phyloP scores from a whole-genome alignment of 495 filamentous ascomycete genomes.

The Penicillium cinerascens region DNA sequence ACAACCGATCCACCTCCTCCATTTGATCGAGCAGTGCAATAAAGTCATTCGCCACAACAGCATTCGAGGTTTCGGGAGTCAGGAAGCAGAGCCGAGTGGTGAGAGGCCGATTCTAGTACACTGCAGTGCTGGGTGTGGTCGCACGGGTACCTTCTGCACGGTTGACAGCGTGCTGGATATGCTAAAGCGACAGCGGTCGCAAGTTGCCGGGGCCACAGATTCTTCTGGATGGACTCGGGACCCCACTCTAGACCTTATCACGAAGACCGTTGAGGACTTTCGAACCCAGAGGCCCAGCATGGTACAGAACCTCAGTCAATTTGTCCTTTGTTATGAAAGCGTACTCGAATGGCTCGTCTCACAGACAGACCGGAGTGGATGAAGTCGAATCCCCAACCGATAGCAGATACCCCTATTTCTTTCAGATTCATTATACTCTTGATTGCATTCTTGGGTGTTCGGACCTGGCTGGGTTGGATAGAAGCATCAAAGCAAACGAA shows the following conservation, averaged over 20 bases:
- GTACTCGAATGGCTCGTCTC: conserved; percentile 80
- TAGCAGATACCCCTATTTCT: conserved; percentile 10
- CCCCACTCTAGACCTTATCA: conserved; percentile 70
- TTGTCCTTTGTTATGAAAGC: conserved; percentile 94
- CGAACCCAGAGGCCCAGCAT: conserved; percentile 85
- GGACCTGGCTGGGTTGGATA: not conserved
- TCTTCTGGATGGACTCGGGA: conserved; percentile 36
- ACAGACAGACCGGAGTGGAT: conserved; percentile 30
- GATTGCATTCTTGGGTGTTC: conserved; percentile 9
- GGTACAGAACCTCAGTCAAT: conserved; percentile 95
- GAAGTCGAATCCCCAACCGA: conserved; percentile 3
- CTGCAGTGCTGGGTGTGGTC: conserved; percentile 91
- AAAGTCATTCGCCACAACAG: conserved; percentile 38
- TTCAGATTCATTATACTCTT: not conserved
- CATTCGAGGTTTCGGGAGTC: conserved; percentile 28
- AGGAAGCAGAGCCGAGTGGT: conserved; percentile 54
- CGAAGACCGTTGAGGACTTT: conserved; percentile 85
- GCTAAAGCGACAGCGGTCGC: conserved; percentile 71
- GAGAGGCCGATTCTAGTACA: conserved; percentile 82
- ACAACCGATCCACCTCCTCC: conserved; percentile 78
- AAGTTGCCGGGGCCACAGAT: conserved; percentile 1
- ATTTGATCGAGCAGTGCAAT: conserved; percentile 82
- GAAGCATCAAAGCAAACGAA: not conserved
- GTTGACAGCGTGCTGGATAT: conserved; percentile 93
- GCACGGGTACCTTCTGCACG: conserved; percentile 94